Base-by-base conservation (phyloP, 2,329 filamentous ascomycete species). In the Lasiodiplodia theobromae region DNA sequence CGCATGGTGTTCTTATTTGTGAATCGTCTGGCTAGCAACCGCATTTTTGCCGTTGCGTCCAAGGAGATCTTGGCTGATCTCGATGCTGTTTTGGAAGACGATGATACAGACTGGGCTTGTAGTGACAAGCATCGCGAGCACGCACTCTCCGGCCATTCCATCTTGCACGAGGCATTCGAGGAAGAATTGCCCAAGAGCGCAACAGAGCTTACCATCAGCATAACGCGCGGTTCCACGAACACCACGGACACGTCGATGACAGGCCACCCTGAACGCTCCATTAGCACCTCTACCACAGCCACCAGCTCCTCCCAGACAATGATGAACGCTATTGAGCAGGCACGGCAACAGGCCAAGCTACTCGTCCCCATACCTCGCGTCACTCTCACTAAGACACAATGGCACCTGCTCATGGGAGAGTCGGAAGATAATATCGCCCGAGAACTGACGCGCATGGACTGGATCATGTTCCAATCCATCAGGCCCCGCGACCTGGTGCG, bases 401-500 rank as follows among this genome's bases (percentile, higher is more conserved):
- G 96, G 85, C 93, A 94, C 72, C 89, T 91, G 64, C 92, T 98
- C 72, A 97, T 98, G 90, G 92, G 92, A 44, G 91, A 91, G 28
- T 86, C 92, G 1, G 91, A 96, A 66, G 92, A 97, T 70, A 88
- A 93, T 60, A 91, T 98, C 72, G 95, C 95, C 18, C 90, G 91
- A 69, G 96, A 99, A 79, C 87, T 99, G 75, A 98, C 96, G 4
- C 87, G 95, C 70, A 97, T 99, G 67, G 96, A 99, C 81, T 98
- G 95, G 95, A 90, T 96, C 78, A 96, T 98, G 91, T 98, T 97
- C 79, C 96, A 92, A 65, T 94, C 94, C 1, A 97, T 98, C 70
- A 90, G 93, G 31, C 92, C 97, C 67, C 92, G 96, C 69, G 96
- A 99, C 80, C 89, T 98, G 60, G 91, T 98, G 52, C 91, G 96